Evolutionary conservation across 2,329 filamentous ascomycete species (phyloP).

Genomic region (Pseudogymnoascus sp.): DNA sequence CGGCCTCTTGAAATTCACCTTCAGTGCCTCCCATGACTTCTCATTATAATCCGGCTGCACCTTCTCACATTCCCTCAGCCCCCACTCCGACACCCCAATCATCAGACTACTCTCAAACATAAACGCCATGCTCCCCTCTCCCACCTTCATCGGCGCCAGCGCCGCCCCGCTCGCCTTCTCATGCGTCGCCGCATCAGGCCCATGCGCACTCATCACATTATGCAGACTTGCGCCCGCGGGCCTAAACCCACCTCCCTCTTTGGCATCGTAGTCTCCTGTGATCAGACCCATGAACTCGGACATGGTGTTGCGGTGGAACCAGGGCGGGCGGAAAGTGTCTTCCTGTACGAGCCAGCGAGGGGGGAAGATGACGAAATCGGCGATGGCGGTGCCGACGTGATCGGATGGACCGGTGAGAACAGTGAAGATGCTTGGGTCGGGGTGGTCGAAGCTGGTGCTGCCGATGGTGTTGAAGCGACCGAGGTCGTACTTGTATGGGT

Average conservation of each 20-base stretch:
- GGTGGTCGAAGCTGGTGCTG: constrained; percentile 68
- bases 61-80: constrained; percentile 60
- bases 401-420: constrained; percentile 54
- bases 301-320: constrained; percentile 61
- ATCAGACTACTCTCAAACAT: constrained; percentile 62
- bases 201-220: constrained; percentile 58
- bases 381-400: constrained; percentile 51
- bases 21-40: constrained; percentile 57
- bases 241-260: constrained; percentile 50
- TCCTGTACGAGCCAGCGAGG: constrained; percentile 58
- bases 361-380: constrained; percentile 60
- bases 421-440: constrained; percentile 72
- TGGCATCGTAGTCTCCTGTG: constrained; percentile 54
- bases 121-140: constrained; percentile 56
- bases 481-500: constrained; percentile 76
- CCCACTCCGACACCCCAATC: constrained; percentile 69
- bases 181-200: constrained; percentile 50
- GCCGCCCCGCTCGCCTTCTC: constrained; percentile 48
- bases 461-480: constrained; percentile 71
- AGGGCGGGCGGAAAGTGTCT: constrained; percentile 54
- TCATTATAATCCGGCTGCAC: constrained; percentile 63
- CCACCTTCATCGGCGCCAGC: constrained; percentile 50
- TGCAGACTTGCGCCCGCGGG: constrained; percentile 57
- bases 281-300: constrained; percentile 63
- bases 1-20: constrained; percentile 40